Percentiles rank a stretch among this genome's conserved stretches.
Conservation (phyloP, 225 moss, liverwort and hornwort genomes). For the Climacium dendroides region DNA sequence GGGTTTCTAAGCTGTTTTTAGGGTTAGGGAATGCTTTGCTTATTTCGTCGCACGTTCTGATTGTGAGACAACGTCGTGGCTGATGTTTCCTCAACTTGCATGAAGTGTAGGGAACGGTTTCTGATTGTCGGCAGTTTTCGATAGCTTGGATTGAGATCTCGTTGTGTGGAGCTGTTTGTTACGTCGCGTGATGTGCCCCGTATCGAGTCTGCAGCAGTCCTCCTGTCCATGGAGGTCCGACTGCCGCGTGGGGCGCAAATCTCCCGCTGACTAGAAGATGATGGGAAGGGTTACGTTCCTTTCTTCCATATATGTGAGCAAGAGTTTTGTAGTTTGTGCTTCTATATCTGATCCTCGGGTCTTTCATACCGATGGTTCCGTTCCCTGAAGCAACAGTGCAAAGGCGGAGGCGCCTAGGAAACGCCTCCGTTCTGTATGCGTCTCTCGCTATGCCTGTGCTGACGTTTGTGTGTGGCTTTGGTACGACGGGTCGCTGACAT, state of each 20-base stretch:
- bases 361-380: conserved; percentile 13
- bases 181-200: not conserved
- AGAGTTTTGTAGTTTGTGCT: not conserved
- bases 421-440: not conserved
- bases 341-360: conserved; percentile 21
- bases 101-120: too few species aligned
- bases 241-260: conserved; percentile 28
- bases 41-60: fast-evolving
- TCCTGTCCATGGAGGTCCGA: not conserved
- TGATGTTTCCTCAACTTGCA: fast-evolving
- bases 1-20: not conserved
- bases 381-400: conserved; percentile 13
- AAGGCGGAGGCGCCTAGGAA: conserved; percentile 14
- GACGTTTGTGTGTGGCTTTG: not conserved
- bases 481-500: conserved; percentile 18
- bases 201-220: conserved; percentile 26
- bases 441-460: conserved; percentile 17
- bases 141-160: fast-evolving
- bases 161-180: not conserved
- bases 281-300: not conserved
- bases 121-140: fast-evolving
- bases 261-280: conserved; percentile 7
- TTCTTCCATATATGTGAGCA: not conserved
- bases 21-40: fast-evolving
- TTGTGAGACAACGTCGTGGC: fast-evolving